Evolutionary conservation across 106 monocot genomes (phyloP).

Genomic region (Alisma plantagoaquatica): DNA sequence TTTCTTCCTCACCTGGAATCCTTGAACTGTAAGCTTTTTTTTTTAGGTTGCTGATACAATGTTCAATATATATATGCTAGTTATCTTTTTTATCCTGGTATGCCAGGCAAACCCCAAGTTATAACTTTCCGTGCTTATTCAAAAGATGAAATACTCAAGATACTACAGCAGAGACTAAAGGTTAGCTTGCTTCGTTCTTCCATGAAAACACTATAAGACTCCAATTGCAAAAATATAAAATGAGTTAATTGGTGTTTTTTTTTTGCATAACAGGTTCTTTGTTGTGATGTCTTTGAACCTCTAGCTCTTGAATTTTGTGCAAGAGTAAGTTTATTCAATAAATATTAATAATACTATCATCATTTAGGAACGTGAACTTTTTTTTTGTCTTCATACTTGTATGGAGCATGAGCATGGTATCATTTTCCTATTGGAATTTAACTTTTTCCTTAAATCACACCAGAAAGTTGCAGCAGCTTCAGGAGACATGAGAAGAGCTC

Average conservation of each 20-base stretch:
- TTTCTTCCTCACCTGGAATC: slow-evolving; percentile 95
- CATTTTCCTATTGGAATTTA: background rate
- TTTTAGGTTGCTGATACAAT: background rate
- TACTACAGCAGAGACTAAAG: slow-evolving; percentile 75
- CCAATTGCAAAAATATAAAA: no score
- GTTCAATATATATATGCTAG: background rate
- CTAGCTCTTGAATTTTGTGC: slow-evolving; percentile 85
- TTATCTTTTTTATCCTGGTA: slow-evolving; percentile 1
- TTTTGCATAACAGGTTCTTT: slow-evolving; percentile 41
- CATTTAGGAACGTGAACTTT: no score
- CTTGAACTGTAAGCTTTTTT: slow-evolving; percentile 56
- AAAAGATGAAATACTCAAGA: slow-evolving; percentile 78
- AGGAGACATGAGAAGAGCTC: slow-evolving; percentile 97
- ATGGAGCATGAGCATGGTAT: background rate
- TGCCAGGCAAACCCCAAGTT: slow-evolving; percentile 65
- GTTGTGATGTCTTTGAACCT: slow-evolving; percentile 63
- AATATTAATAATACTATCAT: background rate
- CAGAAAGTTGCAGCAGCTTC: slow-evolving; percentile 98
- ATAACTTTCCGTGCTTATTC: slow-evolving; percentile 76
- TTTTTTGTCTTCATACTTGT: background rate
- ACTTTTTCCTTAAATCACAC: slow-evolving; percentile 4
- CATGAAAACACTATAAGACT: no score
- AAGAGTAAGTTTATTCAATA: slow-evolving; percentile 46
- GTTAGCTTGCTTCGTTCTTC: slow-evolving; percentile 18
- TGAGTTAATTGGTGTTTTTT: background rate